A percentile compares a stretch with the other conserved stretches of the same genome.
Conservation (phyloP, 768 basidiomycete genomes). For the Pisolithus marmoratus region DNA sequence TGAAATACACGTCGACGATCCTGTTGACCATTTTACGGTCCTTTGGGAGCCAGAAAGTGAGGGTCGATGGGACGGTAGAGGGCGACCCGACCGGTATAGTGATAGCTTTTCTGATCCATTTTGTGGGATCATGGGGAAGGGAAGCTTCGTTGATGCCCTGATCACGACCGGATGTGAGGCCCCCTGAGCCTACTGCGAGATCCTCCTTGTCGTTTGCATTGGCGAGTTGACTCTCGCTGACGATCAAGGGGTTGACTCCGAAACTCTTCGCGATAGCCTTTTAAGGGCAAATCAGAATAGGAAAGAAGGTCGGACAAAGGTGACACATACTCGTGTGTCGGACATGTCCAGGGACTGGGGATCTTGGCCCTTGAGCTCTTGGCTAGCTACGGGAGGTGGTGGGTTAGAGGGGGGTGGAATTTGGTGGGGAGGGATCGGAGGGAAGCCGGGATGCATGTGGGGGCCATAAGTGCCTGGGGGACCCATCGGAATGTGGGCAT, state of each 20-base stretch:
- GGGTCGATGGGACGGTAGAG: conserved; percentile 19
- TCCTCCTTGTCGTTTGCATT: conserved; percentile 58
- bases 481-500: conserved; percentile 37
- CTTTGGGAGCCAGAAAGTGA: conserved; percentile 66
- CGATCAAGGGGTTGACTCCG: conserved; percentile 68
- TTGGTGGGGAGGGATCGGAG: conserved; percentile 41
- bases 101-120: conserved; percentile 57
- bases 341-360: conserved; percentile 79
- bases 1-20: conserved; percentile 70
- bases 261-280: conserved; percentile 73
- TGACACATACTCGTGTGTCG: conserved; percentile 45
- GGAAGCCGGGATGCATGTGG: conserved; percentile 58
- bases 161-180: conserved; percentile 65
- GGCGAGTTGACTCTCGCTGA: conserved; percentile 55
- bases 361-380: conserved; percentile 66
- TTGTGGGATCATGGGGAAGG: conserved; percentile 51
- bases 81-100: conserved; percentile 36
- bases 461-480: conserved; percentile 45
- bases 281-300: conserved; percentile 8
- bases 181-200: conserved; percentile 69
- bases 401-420: conserved; percentile 26
- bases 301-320: not conserved
- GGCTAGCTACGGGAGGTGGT: conserved; percentile 13
- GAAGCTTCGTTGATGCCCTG: conserved; percentile 49
- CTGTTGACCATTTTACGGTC: conserved; percentile 59